A percentile compares a stretch with the other conserved stretches of the same genome.
Conservation (phyloP, 176 grass and related monocot genomes). For the Triticum monococcum region DNA sequence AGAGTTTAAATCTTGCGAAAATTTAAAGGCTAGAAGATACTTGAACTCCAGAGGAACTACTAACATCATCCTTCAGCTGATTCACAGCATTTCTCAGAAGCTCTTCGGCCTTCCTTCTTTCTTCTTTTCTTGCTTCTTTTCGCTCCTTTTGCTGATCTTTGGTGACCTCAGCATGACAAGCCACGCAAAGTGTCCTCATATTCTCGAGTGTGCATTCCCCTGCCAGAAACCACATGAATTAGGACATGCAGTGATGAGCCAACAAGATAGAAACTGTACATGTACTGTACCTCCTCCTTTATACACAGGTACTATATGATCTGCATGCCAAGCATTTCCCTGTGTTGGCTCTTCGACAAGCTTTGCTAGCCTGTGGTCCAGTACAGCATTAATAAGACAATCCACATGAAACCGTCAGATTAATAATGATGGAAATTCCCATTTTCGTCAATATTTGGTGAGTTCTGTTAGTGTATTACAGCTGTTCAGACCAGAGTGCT, state of each 20-base stretch:
- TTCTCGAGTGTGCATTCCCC: constrained; percentile 93
- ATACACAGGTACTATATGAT: constrained; percentile 86
- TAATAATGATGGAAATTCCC: constrained; percentile 7
- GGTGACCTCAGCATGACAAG: constrained; percentile 75
- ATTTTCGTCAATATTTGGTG: constrained; percentile 1
- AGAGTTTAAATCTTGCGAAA: background rate
- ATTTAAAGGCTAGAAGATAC: background rate
- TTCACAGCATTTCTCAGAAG: constrained; percentile 65
- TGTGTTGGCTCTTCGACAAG: constrained; percentile 66
- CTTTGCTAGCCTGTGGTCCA: constrained; percentile 62
- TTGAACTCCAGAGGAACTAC: constrained; percentile 32
- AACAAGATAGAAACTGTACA: constrained; percentile 15
- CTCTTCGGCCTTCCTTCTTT: constrained; percentile 54
- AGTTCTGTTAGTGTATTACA: background rate
- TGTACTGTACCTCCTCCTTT: constrained; percentile 76
- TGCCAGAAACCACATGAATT: constrained; percentile 44
- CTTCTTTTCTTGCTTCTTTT: constrained; percentile 38
- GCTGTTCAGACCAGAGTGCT: background rate
- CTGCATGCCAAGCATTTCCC: constrained; percentile 91
- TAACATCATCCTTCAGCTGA: constrained; percentile 55
- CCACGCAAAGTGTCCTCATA: constrained; percentile 96
- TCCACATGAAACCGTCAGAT: constrained; percentile 28
- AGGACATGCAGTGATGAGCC: constrained; percentile 6
- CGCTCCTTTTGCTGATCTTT: constrained; percentile 54
- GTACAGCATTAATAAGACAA: background rate